Evolutionary conservation across 208 protist species (phyloP), one percentile per base, ranked within the genome.

Genomic region (Phytomonas sp.): DNA sequence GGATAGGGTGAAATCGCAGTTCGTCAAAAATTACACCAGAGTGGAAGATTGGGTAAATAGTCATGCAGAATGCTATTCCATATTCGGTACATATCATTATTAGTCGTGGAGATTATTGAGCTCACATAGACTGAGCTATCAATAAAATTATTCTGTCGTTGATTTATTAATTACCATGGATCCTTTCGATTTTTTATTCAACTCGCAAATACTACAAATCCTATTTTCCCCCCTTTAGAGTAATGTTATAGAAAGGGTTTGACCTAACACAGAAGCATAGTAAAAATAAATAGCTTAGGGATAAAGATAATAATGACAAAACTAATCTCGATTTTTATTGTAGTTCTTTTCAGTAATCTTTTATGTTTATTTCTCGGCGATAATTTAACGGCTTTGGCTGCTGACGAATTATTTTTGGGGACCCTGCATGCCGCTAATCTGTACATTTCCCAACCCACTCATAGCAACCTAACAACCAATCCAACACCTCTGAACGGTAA

Each of bases 291-390:
- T 67, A 60, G 60, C 8, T 63, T 3, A 63, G 8, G 29, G 33
- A 67, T 69, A 69, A 69, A n/a, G 66, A 69, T 63, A 69, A 3
- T 66, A 69, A 69, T 69, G 37, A 63, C 6, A 23, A 64, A 42
- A 16, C 11, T n/a, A 64, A 12, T 16, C 31, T 42, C 10, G 36
- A 64, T 40, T 64, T 40, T 16, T 23, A 23, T 64, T 64, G 36
- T 12, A n/a, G 10, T 40, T 42, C 3, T 49, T 49, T 49, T 49
- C 12, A 10, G 19, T 49, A 49, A 10, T 49, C 6, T 49, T 49
- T 49, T 49, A 19, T 49, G 40, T 16, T 49, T 49, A 16, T 3
- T 49, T 16, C 40, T 19, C 12, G 40, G 40, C 40, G 14, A 49
- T 49, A 19, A 3, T 4, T 3, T 49, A 16, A 12, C 3, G 40